These are phyloP conservation scores for Ascodesmis nigricans DNA, from an alignment of 495 filamentous ascomycete genomes.

Conservation along the genomic window DNA sequence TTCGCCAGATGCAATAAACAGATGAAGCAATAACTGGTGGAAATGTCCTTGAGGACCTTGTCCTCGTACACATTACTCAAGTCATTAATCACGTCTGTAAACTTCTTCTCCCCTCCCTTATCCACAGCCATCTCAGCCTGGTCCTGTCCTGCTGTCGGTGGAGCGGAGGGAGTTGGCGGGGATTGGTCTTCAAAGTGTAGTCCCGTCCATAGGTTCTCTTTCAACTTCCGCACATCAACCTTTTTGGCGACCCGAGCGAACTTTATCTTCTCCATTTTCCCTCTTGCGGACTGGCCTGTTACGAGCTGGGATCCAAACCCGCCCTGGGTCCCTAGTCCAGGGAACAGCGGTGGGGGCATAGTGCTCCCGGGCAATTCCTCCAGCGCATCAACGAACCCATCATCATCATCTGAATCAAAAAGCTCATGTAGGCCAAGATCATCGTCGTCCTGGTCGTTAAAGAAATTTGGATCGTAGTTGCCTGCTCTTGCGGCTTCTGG, in stretches of 20 bases:
- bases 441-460: slow-evolving; percentile 84
- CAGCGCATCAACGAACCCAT: slow-evolving; percentile 70
- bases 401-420: slow-evolving; percentile 49
- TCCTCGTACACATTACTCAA: slow-evolving; percentile 69
- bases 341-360: neutral
- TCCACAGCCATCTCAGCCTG: slow-evolving; percentile 4
- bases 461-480: slow-evolving; percentile 93
- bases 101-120: slow-evolving; percentile 30
- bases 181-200: slow-evolving; percentile 51
- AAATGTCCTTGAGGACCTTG: slow-evolving; percentile 74
- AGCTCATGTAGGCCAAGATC: slow-evolving; percentile 33
- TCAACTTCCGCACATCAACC: slow-evolving; percentile 86
- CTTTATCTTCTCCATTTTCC: slow-evolving; percentile 85
- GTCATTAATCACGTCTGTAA: slow-evolving; percentile 76
- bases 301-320: slow-evolving; percentile 76
- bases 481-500: slow-evolving; percentile 40
- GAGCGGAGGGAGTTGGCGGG: neutral
- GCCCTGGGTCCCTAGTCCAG: slow-evolving; percentile 23
- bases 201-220: slow-evolving; percentile 88
- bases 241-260: slow-evolving; percentile 95
- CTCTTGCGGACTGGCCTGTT: slow-evolving; percentile 49
- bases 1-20: slow-evolving; percentile 89
- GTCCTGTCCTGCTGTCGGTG: neutral
- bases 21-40: slow-evolving; percentile 93
- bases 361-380: slow-evolving; percentile 40